A percentile compares a stretch with the other conserved stretches of the same genome.
Conservation (phyloP, 1,139 yeast species). For the Saccharomycopsis crataegensis region DNA sequence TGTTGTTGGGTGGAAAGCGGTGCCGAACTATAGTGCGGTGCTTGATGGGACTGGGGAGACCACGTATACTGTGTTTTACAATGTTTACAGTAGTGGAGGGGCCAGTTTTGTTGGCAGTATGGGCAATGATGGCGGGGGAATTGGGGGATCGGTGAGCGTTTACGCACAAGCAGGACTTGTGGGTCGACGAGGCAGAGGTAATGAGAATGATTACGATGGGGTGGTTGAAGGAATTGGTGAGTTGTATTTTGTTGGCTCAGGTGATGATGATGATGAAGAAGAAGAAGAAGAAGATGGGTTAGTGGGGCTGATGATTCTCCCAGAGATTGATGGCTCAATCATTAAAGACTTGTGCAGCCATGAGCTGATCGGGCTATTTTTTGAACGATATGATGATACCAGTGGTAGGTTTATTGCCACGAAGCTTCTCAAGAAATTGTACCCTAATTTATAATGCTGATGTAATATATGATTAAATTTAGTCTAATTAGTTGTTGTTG, state of each 20-base stretch:
- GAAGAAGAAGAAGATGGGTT: background rate
- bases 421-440: background rate
- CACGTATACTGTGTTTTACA: background rate
- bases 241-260: background rate
- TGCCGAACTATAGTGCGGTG: background rate
- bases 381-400: background rate
- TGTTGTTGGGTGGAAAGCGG: slow-evolving; percentile 6
- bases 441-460: background rate
- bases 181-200: background rate
- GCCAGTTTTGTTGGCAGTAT: too few species aligned
- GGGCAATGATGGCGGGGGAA: too few species aligned
- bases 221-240: background rate
- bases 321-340: background rate
- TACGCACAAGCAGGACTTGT: background rate
- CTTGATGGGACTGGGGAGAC: background rate
- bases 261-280: background rate
- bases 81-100: background rate
- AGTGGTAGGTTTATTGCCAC: slow-evolving; percentile 2
- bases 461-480: too few species aligned
- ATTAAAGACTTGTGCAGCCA: background rate
- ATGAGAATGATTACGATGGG: background rate
- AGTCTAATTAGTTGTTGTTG: too few species aligned
- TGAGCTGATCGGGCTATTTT: slow-evolving; percentile 3
- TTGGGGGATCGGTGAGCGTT: background rate
- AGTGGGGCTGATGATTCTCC: background rate